Percentiles rank a stretch among this genome's conserved stretches.
Evolutionary conservation across 176 grass and related monocot species (phyloP).

Genomic region (Oropetium thomaeum): DNA sequence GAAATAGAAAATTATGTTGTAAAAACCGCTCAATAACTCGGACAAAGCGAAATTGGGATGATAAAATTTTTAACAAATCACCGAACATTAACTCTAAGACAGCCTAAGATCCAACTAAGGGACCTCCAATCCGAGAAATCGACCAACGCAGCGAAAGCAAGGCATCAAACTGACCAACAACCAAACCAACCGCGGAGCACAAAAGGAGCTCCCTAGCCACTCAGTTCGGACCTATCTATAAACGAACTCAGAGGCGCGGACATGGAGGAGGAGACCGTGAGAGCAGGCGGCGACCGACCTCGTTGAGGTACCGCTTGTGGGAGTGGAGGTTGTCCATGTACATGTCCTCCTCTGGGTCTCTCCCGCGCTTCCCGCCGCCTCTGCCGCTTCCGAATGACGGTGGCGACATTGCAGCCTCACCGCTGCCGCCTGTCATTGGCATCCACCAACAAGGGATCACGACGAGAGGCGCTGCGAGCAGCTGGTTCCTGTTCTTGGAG

Average conservation of each 20-base stretch:
- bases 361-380: slow-evolving; percentile 62
- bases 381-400: slow-evolving; percentile 33
- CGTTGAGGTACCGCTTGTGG: slow-evolving; percentile 91
- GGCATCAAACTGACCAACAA: neutral
- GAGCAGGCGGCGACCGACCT: slow-evolving; percentile 33
- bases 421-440: slow-evolving; percentile 33
- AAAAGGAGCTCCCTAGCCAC: too few species aligned
- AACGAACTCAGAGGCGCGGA: neutral
- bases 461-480: neutral
- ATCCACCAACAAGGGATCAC: neutral
- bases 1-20: neutral
- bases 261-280: neutral
- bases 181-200: neutral
- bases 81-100: neutral
- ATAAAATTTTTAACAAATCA: neutral
- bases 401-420: slow-evolving; percentile 48
- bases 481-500: neutral
- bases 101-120: neutral
- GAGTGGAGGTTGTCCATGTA: slow-evolving; percentile 98
- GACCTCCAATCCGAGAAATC: neutral
- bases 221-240: neutral
- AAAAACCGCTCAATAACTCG: neutral
- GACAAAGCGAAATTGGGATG: neutral
- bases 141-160: neutral
- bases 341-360: slow-evolving; percentile 93